Base-by-base conservation (phyloP, 129 eudicot species). In the Mikania micrantha region DNA sequence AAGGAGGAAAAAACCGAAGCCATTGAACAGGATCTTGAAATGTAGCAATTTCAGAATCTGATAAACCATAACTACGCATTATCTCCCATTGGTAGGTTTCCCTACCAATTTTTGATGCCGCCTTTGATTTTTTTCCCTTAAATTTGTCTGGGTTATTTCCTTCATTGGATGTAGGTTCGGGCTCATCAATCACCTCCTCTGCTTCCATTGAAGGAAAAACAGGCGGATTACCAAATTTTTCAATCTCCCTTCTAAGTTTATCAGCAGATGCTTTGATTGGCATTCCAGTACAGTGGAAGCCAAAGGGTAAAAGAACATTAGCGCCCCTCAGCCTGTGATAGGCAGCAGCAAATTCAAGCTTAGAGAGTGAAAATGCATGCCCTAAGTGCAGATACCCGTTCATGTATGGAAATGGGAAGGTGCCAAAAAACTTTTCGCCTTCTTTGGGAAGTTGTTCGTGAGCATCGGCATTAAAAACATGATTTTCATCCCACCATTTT, bases 211-310 rank as follows among this genome's bases (percentile, higher is more conserved):
- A 60, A 27, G 95, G 89, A 76, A 87, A 90, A 40, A 71, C 81
- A 2, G 97, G 95, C 1, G 97, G 97, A 61, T 84, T 69, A 8
- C 97, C 97, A 61, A 87, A 90, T 53, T 35, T 77, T 78, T 82
- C 70, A 21, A 87, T 79, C 76, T 90, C 97, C 65, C 97, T 67
- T 5, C 57, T 42, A 66, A 90, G 88, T 72, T 90, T 90, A 76
- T 90, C 97, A 22, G 97, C 97, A 9, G 97, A 85, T 20, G 95
- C 97, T 82, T 84, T 90, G 40, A 90, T 90, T 38, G 97, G 97
- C 97, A 90, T 90, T 5, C 97, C 97, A 9, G 97, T 90, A 66
- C 90, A 90, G 45, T 90, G 97, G 53, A 90, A 90, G 17, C 81
- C 97, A 80, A 90, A 90, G 13, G 97, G 95, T 69, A 90, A 71